Evolutionary conservation across 805 yeast species (phyloP), one percentile per base, ranked within the genome.

Genomic region (Helenozyma rhizophorensis): DNA sequence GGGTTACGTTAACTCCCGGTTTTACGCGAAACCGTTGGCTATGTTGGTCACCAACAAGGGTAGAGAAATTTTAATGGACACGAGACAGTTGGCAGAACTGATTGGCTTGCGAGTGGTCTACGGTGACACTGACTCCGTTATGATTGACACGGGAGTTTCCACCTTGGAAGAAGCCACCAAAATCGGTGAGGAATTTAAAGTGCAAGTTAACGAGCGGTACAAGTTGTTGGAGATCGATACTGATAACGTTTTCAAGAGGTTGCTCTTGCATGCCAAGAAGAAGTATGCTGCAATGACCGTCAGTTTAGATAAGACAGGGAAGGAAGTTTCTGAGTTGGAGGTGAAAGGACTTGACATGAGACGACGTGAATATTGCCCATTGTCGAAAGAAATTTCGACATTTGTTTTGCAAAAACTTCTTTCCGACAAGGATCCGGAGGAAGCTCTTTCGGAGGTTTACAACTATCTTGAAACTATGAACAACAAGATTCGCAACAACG

Each of bases 121-220:
- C 53, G 98, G 98, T 70, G 98, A 93, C 65, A 93, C 98, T 0
- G 98, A 93, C 68, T 93, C 98, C 22, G 97, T 93, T 33, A 93
- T 93, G 98, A 87, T 93, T 55, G 94, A 90, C 58, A 87, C 97
- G 3, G 88, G 88, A 18, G 79, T 78, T 27, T 75, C 72, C 35
- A 70, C 63, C 21, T 83, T 73, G 56, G 58, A 62, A 16, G 95
- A 85, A 27, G 96, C 97, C 0, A 58, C 85, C 27, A 71, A 72
- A 47, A 80, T 88, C 42, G 99, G 97, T 19, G 80, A 80, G 30
- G 81, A 80, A 30, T 90, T 93, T 66, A 93, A 93, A 56, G 56
- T 68, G 30, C 71, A 77, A 38, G 97, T 93, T 38, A 93, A 93
- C 60, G 95, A 87, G 50, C 75, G 95, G 34, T 94, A 93, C 60